Evolutionary conservation across 106 monocot genomes (phyloP), one percentile per base, ranked within the genome.

Genomic region (Dioscorea zingiberensis): DNA sequence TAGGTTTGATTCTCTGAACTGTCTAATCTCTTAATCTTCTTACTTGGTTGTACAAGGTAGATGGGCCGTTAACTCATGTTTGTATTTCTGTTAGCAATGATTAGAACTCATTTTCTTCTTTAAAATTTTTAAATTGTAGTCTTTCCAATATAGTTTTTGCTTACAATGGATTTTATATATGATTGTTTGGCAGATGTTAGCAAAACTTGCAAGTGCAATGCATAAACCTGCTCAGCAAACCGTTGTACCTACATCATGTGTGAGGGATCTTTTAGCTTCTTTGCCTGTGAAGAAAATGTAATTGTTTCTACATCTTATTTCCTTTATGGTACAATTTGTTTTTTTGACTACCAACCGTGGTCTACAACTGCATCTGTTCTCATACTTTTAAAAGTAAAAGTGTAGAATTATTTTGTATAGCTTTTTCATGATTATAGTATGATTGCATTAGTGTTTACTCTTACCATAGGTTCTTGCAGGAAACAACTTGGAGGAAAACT

Each of bases 181-280:
- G 10, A 38, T 38, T 38, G 10, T 38, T 51, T 51, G 51, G 19
- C 76, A 98, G 98, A 93, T 98, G 86, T 75, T 98, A 46, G 92
- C 98, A 54, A 98, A 98, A 84, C 84, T 89, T 77, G 89, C 86
- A 49, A 98, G 98, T 78, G 76, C 77, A 38, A 93, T 98, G 88
- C 72, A 98, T 74, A 98, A 98, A 63, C 98, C 93, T 77, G 92
- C 93, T 63, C 98, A 98, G 57, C 98, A 98, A 76, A 98, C 98
- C 54, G 70, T 93, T 63, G 98, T 98, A 11, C 98, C 84, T 23
- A 76, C 82, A 30, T 93, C 92, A 57, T 78, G 88, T 63, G 86
- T 98, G 29, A 71, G 72, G 62, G 80, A 87, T 46, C 80, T 98
- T 54, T 74, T 98, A 56, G 84, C 86, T 77, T 86, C 84, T 12